A percentile compares a stretch with the other conserved stretches of the same genome.
Conservation (phyloP, 106 monocot genomes). For the Chionographis japonica region DNA sequence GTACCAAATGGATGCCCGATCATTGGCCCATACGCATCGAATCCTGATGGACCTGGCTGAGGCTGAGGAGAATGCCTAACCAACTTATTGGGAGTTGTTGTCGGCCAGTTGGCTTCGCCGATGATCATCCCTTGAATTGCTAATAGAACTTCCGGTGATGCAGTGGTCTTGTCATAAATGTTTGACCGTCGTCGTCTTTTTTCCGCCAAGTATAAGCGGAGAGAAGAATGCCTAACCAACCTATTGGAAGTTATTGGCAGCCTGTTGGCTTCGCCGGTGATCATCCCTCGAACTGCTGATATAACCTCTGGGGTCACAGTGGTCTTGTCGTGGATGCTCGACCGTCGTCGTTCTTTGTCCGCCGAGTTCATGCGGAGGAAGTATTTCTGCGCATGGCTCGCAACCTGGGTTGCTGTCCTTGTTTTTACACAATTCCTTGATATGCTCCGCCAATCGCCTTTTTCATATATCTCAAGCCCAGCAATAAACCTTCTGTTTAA, state of each 20-base stretch:
- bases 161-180: conserved; percentile 4
- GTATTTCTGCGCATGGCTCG: conserved; percentile 41
- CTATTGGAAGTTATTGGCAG: no score
- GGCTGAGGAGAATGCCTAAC: no score
- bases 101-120: no score
- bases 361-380: conserved; percentile 3
- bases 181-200: neutral
- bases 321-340: conserved; percentile 10
- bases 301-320: neutral
- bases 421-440: conserved; percentile 23
- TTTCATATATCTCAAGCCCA: conserved; percentile 17
- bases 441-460: conserved; percentile 39
- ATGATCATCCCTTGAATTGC: no score
- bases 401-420: conserved; percentile 33
- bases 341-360: neutral
- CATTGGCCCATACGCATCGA: no score
- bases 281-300: no score
- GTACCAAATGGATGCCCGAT: no score
- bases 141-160: no score
- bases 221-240: neutral
- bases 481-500: conserved; percentile 3
- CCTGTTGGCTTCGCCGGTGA: no score
- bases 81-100: no score
- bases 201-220: neutral
- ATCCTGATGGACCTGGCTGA: no score